phyloP scores from a whole-genome alignment of 768 basidiomycete genomes.

The Phylloporus sp. region DNA sequence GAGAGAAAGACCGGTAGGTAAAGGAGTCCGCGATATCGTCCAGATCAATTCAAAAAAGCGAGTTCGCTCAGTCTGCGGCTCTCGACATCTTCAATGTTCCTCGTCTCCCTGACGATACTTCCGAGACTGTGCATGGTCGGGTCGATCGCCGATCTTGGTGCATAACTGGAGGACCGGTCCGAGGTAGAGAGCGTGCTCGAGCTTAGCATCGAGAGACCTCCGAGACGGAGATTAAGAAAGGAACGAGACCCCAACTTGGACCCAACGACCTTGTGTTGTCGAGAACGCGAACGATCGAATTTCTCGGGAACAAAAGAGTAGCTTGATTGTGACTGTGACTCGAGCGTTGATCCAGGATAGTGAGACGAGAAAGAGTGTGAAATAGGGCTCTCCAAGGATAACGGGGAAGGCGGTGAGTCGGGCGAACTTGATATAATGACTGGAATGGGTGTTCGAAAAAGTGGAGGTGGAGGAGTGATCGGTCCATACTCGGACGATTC shows the following conservation, averaged over 20 bases:
- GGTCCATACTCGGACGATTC: slow-evolving; percentile 23
- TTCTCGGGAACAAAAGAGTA: slow-evolving; percentile 11
- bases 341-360: slow-evolving; percentile 11
- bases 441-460: background rate
- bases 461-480: slow-evolving; percentile 10
- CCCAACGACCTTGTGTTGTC: slow-evolving; percentile 4
- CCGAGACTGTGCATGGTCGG: slow-evolving; percentile 58
- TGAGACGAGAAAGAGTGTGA: slow-evolving; percentile 23
- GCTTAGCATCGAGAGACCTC: slow-evolving; percentile 24
- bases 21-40: background rate
- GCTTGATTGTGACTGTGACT: slow-evolving; percentile 14
- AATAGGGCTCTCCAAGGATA: slow-evolving; percentile 20
- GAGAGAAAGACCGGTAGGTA: background rate
- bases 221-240: slow-evolving; percentile 41
- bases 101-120: slow-evolving; percentile 50
- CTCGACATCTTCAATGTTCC: slow-evolving; percentile 61
- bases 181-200: slow-evolving; percentile 17
- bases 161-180: slow-evolving; percentile 32
- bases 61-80: slow-evolving; percentile 64
- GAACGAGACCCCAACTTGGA: slow-evolving; percentile 33
- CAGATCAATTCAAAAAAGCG: slow-evolving; percentile 54
- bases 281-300: background rate
- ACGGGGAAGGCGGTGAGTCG: slow-evolving; percentile 4
- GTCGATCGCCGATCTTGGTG: slow-evolving; percentile 40
- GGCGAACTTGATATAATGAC: slow-evolving; percentile 20